Percentiles rank a stretch among this genome's conserved stretches.
Evolutionary conservation across 129 eudicot species (phyloP).

Genomic region (Tanacetum coccineum): DNA sequence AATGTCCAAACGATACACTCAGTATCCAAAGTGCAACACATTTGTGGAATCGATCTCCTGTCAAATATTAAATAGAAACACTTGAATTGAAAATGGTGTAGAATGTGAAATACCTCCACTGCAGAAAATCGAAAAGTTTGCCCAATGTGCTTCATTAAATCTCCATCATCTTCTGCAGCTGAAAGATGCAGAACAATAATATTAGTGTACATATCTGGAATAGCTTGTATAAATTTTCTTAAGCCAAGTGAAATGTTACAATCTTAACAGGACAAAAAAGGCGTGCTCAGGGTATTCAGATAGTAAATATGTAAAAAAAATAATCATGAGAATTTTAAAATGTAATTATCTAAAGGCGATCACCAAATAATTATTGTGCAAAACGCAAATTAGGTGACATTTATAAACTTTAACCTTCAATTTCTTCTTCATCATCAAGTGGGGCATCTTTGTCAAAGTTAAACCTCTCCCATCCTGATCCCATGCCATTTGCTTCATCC

Average conservation of each 20-base stretch:
- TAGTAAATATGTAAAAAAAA: background rate
- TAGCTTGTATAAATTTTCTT: background rate
- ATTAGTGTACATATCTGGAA: constrained; percentile 9
- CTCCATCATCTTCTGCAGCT: constrained; percentile 79
- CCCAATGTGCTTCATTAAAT: constrained; percentile 69
- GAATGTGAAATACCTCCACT: constrained; percentile 53
- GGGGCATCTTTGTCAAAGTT: constrained; percentile 96
- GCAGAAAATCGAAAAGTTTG: constrained; percentile 86
- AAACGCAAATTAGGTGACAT: background rate
- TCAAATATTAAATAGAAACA: background rate
- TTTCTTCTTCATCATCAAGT: constrained; percentile 84
- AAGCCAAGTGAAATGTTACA: background rate
- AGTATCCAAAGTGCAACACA: background rate
- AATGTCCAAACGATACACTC: constrained; percentile 14
- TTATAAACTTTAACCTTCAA: constrained; percentile 57
- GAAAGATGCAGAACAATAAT: constrained; percentile 10
- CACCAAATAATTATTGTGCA: background rate
- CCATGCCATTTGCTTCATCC: constrained; percentile 62
- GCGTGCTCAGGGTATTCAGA: background rate
- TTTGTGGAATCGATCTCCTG: background rate
- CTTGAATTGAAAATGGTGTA: background rate
- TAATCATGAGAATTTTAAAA: background rate
- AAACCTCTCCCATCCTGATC: constrained; percentile 96
- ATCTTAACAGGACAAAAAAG: background rate
- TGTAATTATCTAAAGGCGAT: constrained; percentile 6